Evolutionary conservation across 2,329 filamentous ascomycete species (phyloP).

Genomic region (Colletotrichum tamarilloi): DNA sequence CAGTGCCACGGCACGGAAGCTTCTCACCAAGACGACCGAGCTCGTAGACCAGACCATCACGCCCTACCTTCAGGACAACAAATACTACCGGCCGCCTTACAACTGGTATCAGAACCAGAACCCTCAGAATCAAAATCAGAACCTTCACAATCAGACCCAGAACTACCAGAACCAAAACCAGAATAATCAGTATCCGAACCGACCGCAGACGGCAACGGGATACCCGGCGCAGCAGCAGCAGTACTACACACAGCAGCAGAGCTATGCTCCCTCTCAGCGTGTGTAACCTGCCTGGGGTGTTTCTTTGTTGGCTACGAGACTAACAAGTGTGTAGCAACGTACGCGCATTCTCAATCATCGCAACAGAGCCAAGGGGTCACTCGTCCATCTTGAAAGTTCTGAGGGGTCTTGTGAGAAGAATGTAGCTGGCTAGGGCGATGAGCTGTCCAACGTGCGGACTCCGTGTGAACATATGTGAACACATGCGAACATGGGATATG

Average conservation of each 20-base stretch:
- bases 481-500: not conserved
- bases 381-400: conserved; percentile 4
- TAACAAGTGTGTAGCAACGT: conserved; percentile 23
- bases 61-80: conserved; percentile 35
- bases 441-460: no score
- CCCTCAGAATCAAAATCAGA: not conserved
- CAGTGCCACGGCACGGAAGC: conserved; percentile 47
- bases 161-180: not conserved
- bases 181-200: not conserved
- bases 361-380: not conserved
- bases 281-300: not conserved
- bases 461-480: no score
- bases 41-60: conserved; percentile 45
- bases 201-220: not conserved
- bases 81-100: conserved; percentile 30
- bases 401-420: no score
- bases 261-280: conserved; percentile 21
- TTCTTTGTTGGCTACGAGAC: not conserved
- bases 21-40: conserved; percentile 49
- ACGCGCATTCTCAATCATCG: conserved; percentile 1
- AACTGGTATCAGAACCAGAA: conserved; percentile 9
- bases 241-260: conserved; percentile 21
- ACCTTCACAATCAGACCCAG: conserved; percentile 1
- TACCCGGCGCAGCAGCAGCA: not conserved
- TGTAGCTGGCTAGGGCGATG: no score